These are phyloP conservation scores for Nicotiana noctiflora DNA, from an alignment of 257 asterid genomes.

Conservation along the genomic window DNA sequence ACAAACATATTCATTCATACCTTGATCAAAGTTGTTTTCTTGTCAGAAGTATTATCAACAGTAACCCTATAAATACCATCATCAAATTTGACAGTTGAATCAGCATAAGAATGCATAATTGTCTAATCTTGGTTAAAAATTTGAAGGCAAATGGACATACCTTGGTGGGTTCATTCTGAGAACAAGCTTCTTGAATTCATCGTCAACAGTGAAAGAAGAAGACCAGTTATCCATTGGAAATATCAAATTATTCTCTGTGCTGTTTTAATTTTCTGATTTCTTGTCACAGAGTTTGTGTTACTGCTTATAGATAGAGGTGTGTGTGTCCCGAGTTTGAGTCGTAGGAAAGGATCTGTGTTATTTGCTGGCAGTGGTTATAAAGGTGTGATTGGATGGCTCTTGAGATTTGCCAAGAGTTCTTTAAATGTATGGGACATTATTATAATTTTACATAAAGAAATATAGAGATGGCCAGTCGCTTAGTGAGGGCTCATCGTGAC, in stretches of 20 bases:
- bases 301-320: neutral
- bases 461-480: neutral
- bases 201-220: slow-evolving; percentile 49
- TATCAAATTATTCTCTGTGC: neutral
- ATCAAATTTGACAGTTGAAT: neutral
- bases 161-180: slow-evolving; percentile 79
- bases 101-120: neutral
- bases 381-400: slow-evolving; percentile 22
- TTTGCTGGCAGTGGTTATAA: neutral
- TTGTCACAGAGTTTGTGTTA: neutral
- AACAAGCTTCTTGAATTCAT: slow-evolving; percentile 77
- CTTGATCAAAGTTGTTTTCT: slow-evolving; percentile 45
- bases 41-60: slow-evolving; percentile 42
- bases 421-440: neutral
- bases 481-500: neutral
- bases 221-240: slow-evolving; percentile 48
- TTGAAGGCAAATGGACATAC: slow-evolving; percentile 20
- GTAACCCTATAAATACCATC: slow-evolving; percentile 31
- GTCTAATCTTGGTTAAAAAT: neutral
- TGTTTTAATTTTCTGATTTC: neutral
- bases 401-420: slow-evolving; percentile 35
- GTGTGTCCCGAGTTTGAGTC: neutral
- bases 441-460: neutral
- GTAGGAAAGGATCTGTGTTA: slow-evolving; percentile 6
- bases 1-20: slow-evolving; percentile 10